Base-by-base conservation (phyloP, 1,284 basidiomycete species). In the Cerioporus squamosus region DNA sequence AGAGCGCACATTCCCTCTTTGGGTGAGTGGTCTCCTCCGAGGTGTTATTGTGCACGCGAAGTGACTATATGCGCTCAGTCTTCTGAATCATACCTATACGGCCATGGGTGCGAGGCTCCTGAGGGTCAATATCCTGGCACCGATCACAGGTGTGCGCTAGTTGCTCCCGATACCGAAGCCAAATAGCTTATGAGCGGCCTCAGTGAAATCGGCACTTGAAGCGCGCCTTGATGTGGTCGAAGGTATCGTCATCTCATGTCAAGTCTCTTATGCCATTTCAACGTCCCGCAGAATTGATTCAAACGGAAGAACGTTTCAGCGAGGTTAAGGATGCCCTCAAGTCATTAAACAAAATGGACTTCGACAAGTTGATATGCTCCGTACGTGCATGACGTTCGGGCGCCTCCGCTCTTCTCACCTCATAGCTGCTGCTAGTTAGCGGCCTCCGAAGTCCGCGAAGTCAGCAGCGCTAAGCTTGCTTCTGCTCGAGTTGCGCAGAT, bases 81-180 rank as follows among this genome's bases (percentile, higher is more conserved):
- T 84, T 3, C 74, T 97, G 48, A 90, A 97, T 67, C 81, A 91
- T 57, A 95, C 94, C 1, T 90, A 82, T 66, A 97, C 95, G 0
- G 87, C 93, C 0, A 97, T 97, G 94, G 95, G 88, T 1, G 75
- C 84, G 5, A 81, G 95, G 12, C 78, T 95, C 31, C 75, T 98
- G 31, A 83, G 93, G 51, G 83, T 88, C 24, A 95, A 89, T 59
- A 82, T 98, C 20, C 80, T 98, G 10, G 90, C 94, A 24, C 96
- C 96, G 0, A 79, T 91, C 45, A 92, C 89, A 47, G 81, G 94
- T 88, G 66, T 48, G 70, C 43, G 54, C 33, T 39, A 24, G 40
- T n/a, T 55, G 53, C 57, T 9, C 23, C 5, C 12, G 15, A 17
- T 5, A 33, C 26, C 15, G 9, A 9, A 42, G 40, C n/a, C 15